These are phyloP conservation scores for Ustilago sp. DNA, from an alignment of 1,284 basidiomycete genomes.

Conservation along the genomic window DNA sequence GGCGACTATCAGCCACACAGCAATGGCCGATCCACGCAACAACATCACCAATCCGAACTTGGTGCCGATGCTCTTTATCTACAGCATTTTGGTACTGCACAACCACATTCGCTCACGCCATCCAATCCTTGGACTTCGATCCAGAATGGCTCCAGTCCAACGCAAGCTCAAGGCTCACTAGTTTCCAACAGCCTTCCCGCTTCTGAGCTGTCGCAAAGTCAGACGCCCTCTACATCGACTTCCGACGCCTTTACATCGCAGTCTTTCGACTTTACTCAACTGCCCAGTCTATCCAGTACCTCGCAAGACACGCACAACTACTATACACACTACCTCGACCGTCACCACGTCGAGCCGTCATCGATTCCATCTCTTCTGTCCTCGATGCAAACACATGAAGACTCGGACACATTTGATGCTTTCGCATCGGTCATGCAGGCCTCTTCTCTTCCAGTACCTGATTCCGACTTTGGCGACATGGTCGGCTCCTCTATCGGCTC, in stretches of 20 bases:
- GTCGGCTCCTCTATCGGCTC: slow-evolving; percentile 8
- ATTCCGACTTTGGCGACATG: slow-evolving; percentile 3
- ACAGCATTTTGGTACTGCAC: not conserved
- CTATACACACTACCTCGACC: slow-evolving; percentile 35
- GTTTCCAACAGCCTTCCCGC: slow-evolving; percentile 16
- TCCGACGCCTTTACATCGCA: slow-evolving; percentile 6
- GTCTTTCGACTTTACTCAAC: slow-evolving; percentile 20
- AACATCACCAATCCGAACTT: slow-evolving; percentile 8
- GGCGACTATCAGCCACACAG: not conserved
- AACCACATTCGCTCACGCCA: not conserved
- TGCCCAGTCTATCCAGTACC: slow-evolving; percentile 10
- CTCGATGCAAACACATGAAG: slow-evolving; percentile 10
- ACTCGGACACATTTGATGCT: slow-evolving; percentile 3
- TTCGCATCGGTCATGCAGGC: slow-evolving; percentile 16
- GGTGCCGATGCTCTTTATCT: not conserved
- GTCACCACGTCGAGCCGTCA: slow-evolving; percentile 12
- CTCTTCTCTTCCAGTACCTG: slow-evolving; percentile 22
- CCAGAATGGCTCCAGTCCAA: slow-evolving; percentile 4
- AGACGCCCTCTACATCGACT: slow-evolving; percentile 13
- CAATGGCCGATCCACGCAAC: not conserved
- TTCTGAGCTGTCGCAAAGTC: not conserved
- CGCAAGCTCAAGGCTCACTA: not conserved
- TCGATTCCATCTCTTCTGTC: slow-evolving; percentile 13
- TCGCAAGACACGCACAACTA: slow-evolving; percentile 23
- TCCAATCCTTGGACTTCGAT: slow-evolving; percentile 3